Conservation (phyloP, 75 land plant species). For the Sequoia sempervirens region DNA sequence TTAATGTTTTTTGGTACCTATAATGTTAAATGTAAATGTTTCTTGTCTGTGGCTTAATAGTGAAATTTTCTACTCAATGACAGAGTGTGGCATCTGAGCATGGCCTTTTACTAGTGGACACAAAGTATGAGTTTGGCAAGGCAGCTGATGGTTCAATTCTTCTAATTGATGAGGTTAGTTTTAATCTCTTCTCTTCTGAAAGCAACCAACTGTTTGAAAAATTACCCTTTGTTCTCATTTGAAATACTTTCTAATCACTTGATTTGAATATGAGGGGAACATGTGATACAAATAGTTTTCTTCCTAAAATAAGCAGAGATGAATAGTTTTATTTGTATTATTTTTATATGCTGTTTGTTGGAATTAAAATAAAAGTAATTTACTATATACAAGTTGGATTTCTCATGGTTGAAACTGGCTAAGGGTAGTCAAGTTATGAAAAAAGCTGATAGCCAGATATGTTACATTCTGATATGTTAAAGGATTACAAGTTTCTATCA, state of each 20-base stretch:
- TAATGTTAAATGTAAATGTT: not conserved
- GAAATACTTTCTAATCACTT: not conserved
- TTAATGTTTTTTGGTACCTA: not conserved
- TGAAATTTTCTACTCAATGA: not conserved
- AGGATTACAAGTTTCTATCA: not conserved
- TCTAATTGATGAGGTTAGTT: conserved; percentile 87
- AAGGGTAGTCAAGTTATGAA: not conserved
- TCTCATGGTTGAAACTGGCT: not conserved
- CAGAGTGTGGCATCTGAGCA: conserved; percentile 80
- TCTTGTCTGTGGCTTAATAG: not conserved
- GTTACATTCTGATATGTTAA: not conserved
- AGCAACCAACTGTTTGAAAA: not conserved
- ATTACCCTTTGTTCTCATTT: not conserved
- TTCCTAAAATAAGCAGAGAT: not conserved
- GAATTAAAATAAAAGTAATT: not conserved
- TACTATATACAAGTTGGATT: not conserved
- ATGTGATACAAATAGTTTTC: not conserved
- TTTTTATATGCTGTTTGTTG: not conserved
- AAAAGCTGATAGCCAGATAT: not conserved
- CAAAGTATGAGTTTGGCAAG: conserved; percentile 99
- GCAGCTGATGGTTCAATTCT: conserved; percentile 76
- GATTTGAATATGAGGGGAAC: not conserved
- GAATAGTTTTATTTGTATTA: not conserved
- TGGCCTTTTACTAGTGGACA: conserved; percentile 92
- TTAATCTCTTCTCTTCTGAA: not conserved